These are phyloP conservation scores for Yamadazyma sp. DNA, from an alignment of 1,139 yeast species.

Conservation along the genomic window DNA sequence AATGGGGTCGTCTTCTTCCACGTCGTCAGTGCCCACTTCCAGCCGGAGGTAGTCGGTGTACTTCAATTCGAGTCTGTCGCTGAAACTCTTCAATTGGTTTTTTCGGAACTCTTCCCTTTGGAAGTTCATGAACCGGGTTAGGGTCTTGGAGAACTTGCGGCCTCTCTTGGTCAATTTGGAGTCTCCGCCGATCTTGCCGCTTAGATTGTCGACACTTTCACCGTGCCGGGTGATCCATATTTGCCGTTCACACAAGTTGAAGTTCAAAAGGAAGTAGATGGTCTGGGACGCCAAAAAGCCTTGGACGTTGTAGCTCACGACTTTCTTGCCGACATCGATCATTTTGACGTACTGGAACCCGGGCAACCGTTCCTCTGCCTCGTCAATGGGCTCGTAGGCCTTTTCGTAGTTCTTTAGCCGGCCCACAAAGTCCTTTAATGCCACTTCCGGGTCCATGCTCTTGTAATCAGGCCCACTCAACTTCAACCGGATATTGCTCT, in stretches of 20 bases:
- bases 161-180: constrained; percentile 82
- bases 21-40: constrained; percentile 23
- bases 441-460: constrained; percentile 79
- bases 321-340: constrained; percentile 94
- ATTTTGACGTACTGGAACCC: constrained; percentile 86
- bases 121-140: constrained; percentile 70
- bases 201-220: constrained; percentile 79
- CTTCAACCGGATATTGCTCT: constrained; percentile 79
- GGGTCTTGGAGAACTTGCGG: constrained; percentile 64
- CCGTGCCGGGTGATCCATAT: constrained; percentile 97
- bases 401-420: constrained; percentile 80
- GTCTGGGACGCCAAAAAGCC: constrained; percentile 95
- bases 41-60: constrained; percentile 31
- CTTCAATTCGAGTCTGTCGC: constrained; percentile 41
- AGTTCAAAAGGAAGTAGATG: constrained; percentile 83
- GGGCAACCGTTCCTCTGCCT: constrained; percentile 60
- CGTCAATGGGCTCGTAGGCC: constrained; percentile 89
- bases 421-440: constrained; percentile 78
- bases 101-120: constrained; percentile 72
- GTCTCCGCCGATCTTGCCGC: constrained; percentile 90
- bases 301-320: constrained; percentile 85
- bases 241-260: constrained; percentile 86
- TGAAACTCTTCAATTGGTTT: constrained; percentile 57
- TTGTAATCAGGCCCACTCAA: constrained; percentile 92
- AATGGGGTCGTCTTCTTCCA: constrained; percentile 18